phyloP scores from a whole-genome alignment of 75 land plant genomes.

The Chamaecyparis obtusa region DNA sequence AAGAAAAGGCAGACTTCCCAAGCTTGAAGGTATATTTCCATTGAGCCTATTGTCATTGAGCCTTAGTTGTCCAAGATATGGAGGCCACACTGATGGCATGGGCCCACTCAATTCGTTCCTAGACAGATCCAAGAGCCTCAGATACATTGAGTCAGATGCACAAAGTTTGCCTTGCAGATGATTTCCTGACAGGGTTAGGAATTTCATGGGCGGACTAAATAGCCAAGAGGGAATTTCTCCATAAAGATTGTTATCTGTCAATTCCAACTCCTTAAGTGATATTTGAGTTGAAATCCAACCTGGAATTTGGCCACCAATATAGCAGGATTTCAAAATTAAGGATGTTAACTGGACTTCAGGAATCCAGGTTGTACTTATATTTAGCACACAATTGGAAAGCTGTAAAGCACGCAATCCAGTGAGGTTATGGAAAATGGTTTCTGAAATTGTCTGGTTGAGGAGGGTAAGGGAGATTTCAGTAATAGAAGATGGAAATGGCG shows the following conservation, averaged over 20 bases:
- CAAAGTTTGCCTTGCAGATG: no score
- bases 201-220: no score
- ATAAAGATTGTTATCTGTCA: no score
- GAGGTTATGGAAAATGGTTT: neutral
- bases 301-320: neutral
- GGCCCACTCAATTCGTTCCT: no score
- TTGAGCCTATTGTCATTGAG: slow-evolving; percentile 13
- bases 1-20: slow-evolving; percentile 20
- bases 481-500: neutral
- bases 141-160: no score
- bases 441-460: neutral
- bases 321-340: neutral
- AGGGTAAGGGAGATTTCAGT: neutral
- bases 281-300: neutral
- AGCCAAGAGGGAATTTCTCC: no score
- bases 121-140: no score
- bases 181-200: no score
- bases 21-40: slow-evolving; percentile 21
- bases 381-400: neutral
- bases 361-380: neutral
- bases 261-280: no score
- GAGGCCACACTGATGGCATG: neutral
- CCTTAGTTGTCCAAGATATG: neutral
- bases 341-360: neutral
- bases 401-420: neutral